These are phyloP conservation scores for Bryoerythrophyllum caledonicum DNA, from an alignment of 225 moss, liverwort and hornwort species.

Conservation along the genomic window DNA sequence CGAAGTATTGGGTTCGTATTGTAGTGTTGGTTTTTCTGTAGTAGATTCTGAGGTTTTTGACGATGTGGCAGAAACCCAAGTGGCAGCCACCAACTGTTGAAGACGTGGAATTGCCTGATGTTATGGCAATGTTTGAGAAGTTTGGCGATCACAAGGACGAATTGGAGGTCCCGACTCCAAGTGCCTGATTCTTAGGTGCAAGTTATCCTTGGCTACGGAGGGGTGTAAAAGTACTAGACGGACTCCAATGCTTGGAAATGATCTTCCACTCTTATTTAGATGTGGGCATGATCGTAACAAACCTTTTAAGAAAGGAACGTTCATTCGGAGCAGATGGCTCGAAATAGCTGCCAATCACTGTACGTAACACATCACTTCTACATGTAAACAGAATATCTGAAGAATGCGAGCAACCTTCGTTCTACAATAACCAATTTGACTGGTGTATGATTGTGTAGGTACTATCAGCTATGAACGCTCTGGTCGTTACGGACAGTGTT, in stretches of 20 bases:
- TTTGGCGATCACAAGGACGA: constrained; percentile 42
- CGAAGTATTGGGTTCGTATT: no score
- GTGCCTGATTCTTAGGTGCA: constrained; percentile 9
- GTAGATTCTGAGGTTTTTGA: no score
- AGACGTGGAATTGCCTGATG: constrained; percentile 43
- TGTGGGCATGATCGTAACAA: neutral
- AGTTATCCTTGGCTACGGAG: neutral
- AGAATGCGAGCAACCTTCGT: neutral
- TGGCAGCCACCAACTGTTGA: constrained; percentile 61
- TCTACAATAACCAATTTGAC: no score
- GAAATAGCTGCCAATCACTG: neutral
- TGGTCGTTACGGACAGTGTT: no score
- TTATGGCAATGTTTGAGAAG: constrained; percentile 42
- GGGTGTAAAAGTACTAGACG: neutral
- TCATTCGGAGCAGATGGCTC: neutral
- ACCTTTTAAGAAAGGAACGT: no score
- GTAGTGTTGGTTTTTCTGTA: no score
- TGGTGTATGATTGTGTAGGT: no score
- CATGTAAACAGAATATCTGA: neutral
- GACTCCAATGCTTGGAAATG: neutral
- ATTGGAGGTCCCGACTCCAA: constrained; percentile 39
- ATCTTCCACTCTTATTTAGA: neutral
- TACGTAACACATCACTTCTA: neutral
- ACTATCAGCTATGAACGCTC: no score
- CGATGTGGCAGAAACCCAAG: constrained; percentile 56